phyloP scores from a whole-genome alignment of 768 basidiomycete species.

The Floccularia luteovirens region DNA sequence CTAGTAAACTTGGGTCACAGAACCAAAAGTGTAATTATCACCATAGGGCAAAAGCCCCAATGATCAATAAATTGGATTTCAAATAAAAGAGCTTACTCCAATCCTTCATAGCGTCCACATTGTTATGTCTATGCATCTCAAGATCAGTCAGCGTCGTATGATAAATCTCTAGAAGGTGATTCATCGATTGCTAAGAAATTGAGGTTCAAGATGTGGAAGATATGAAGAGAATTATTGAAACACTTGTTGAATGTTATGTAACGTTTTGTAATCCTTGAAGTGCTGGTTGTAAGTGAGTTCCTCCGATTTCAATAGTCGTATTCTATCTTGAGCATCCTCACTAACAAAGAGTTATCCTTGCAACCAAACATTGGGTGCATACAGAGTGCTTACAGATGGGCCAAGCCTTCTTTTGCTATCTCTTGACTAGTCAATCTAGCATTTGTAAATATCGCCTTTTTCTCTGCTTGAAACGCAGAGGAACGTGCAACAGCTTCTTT shows the following conservation, averaged over 20 bases:
- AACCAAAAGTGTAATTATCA: too few species aligned
- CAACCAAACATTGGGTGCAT: not conserved
- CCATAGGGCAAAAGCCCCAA: conserved; percentile 2
- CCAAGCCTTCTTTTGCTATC: conserved; percentile 17
- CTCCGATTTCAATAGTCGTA: conserved; percentile 16
- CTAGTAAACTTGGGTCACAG: too few species aligned
- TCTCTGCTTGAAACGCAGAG: conserved; percentile 20
- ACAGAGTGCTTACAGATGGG: conserved; percentile 17
- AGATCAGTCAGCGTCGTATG: too few species aligned
- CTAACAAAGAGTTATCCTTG: conserved; percentile 12
- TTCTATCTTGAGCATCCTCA: conserved; percentile 18
- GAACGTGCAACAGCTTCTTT: conserved; percentile 12
- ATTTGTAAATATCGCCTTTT: conserved; percentile 22
- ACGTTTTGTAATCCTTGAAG: conserved; percentile 15
- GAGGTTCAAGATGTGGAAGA: not conserved
- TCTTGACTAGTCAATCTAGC: conserved; percentile 22
- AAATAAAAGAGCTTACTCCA: too few species aligned
- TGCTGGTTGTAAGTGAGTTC: conserved; percentile 18
- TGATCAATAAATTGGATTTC: not conserved
- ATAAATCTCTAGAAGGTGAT: too few species aligned
- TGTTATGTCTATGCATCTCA: too few species aligned
- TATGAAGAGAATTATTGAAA: not conserved
- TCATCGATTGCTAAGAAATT: too few species aligned
- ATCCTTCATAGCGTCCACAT: too few species aligned
- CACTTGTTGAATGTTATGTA: conserved; percentile 20